These are phyloP conservation scores for Craspedostauros australis DNA, from an alignment of 108 stramenopile genomes.

Conservation along the genomic window DNA sequence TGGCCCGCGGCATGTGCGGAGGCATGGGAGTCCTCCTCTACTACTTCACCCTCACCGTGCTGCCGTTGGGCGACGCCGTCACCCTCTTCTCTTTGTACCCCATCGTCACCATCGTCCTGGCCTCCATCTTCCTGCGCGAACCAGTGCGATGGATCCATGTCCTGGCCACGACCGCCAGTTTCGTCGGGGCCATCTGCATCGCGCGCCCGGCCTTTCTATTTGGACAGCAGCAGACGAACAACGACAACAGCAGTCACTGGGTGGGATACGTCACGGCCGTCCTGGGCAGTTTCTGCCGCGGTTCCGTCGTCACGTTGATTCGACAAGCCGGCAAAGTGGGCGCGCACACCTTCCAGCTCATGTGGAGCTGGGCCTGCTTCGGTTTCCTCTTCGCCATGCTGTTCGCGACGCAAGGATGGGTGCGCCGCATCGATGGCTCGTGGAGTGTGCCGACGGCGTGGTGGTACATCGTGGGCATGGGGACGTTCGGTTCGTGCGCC, in stretches of 20 bases:
- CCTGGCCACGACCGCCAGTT: constrained; percentile 14
- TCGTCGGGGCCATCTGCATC: constrained; percentile 34
- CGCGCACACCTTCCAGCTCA: constrained; percentile 39
- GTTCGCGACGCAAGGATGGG: too few relatives aligned
- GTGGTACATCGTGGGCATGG: constrained; percentile 18
- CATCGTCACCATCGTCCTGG: constrained; percentile 36
- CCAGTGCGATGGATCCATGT: constrained; percentile 16
- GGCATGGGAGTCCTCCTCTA: constrained; percentile 34
- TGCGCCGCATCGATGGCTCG: constrained; percentile 1
- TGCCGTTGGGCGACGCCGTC: constrained; percentile 49
- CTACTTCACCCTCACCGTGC: constrained; percentile 23
- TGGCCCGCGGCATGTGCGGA: constrained; percentile 32
- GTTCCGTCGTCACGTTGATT: constrained; percentile 33
- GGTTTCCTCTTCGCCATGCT: constrained; percentile 20
- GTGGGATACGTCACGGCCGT: constrained; percentile 41
- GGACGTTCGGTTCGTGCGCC: constrained; percentile 15
- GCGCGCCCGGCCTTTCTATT: constrained; percentile 38
- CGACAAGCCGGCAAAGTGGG: constrained; percentile 38
- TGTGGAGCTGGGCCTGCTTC: constrained; percentile 36
- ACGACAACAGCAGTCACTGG: not conserved
- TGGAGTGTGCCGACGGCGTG: constrained; percentile 33
- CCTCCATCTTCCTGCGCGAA: constrained; percentile 28
- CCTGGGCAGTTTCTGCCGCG: constrained; percentile 19
- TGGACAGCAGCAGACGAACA: constrained; percentile 6
- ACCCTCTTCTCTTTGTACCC: constrained; percentile 40